A percentile compares a stretch with the other conserved stretches of the same genome.
Conservation (phyloP, 1,284 basidiomycete species). For the Pseudozyma thailandica region DNA sequence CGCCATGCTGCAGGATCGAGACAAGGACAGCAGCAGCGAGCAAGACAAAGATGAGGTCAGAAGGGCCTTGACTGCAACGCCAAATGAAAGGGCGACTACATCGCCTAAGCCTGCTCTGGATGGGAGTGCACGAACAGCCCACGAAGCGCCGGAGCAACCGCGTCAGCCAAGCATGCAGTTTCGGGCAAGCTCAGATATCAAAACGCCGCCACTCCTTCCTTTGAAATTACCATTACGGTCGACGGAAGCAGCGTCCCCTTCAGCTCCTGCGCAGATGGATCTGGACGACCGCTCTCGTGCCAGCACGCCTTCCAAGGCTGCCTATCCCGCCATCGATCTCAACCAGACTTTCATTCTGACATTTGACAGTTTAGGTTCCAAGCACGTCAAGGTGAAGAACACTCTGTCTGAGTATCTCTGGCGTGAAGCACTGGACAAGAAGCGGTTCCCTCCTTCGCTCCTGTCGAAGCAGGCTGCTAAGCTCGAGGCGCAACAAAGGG, state of each 20-base stretch:
- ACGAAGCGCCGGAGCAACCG: not conserved
- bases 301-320: not conserved
- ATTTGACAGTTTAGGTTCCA: slow-evolving; percentile 82
- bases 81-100: not conserved
- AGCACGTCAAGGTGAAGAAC: slow-evolving; percentile 76
- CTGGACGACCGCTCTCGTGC: slow-evolving; percentile 6
- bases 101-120: not conserved
- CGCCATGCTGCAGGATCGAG: slow-evolving; percentile 10
- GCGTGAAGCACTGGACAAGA: slow-evolving; percentile 84
- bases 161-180: not conserved
- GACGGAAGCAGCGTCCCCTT: not conserved
- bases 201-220: slow-evolving; percentile 14
- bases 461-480: not conserved
- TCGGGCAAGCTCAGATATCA: slow-evolving; percentile 5
- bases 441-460: slow-evolving; percentile 63
- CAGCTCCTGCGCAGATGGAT: slow-evolving; percentile 14
- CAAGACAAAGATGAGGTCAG: slow-evolving; percentile 29
- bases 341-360: slow-evolving; percentile 50
- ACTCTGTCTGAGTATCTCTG: slow-evolving; percentile 78
- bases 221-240: slow-evolving; percentile 1
- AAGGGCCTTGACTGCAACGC: not conserved
- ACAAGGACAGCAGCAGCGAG: slow-evolving; percentile 14
- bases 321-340: not conserved
- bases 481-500: not conserved
- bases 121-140: not conserved